Conservation (phyloP, 495 filamentous ascomycete genomes). For the Neurospora intermedia region DNA sequence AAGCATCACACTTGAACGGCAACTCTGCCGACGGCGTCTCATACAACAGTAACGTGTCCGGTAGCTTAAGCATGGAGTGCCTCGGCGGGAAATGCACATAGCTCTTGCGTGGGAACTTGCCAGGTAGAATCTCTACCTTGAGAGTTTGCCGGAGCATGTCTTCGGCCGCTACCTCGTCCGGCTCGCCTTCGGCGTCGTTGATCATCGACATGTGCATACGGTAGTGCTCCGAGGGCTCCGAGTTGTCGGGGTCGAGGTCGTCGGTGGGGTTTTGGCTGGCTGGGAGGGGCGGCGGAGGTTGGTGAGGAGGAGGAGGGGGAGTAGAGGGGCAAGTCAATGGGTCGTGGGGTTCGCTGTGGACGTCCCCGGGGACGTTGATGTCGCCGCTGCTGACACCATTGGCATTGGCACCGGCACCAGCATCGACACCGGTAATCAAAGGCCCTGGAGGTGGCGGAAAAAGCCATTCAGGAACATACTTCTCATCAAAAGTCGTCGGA, state of each 20-base stretch:
- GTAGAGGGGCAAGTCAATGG: neutral
- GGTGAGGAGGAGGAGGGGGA: neutral
- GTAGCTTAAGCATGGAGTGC: slow-evolving; percentile 24
- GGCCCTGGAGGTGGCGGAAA: neutral
- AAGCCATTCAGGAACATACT: neutral
- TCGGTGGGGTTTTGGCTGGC: neutral
- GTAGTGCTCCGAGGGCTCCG: neutral
- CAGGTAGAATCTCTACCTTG: neutral
- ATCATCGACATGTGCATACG: neutral
- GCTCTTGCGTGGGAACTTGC: slow-evolving; percentile 10
- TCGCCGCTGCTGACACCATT: slow-evolving; percentile 4
- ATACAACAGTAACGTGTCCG: slow-evolving; percentile 26
- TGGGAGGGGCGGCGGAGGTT: neutral
- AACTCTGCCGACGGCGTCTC: slow-evolving; percentile 8
- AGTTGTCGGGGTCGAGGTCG: neutral
- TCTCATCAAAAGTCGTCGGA: slow-evolving; percentile 24
- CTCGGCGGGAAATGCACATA: slow-evolving; percentile 28
- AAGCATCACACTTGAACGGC: neutral
- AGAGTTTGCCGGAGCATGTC: neutral
- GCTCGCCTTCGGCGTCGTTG: neutral
- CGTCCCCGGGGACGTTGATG: neutral
- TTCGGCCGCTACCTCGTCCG: neutral
- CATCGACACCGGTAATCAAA: neutral
- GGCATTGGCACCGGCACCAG: neutral
- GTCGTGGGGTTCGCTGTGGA: neutral